Evolutionary conservation across 164 flowering plant species (phyloP).

Genomic region (Chloranthus sessilifolius): DNA sequence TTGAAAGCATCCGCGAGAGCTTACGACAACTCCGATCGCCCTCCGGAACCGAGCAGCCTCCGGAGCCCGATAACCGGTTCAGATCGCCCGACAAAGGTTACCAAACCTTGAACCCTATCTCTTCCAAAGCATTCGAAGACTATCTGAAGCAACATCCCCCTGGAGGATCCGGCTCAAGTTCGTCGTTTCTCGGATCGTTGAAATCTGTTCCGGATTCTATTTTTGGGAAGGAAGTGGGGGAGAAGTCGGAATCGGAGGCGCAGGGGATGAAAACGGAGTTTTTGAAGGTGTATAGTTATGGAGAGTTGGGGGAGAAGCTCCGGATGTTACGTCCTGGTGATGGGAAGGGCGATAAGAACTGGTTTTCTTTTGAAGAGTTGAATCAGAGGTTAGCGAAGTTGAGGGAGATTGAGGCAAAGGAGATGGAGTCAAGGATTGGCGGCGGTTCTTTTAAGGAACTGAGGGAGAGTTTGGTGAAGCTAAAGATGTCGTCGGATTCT

Average conservation of each 20-base stretch:
- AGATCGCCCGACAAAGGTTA: not conserved
- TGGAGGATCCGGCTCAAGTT: not conserved
- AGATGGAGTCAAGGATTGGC: slow-evolving; percentile 16
- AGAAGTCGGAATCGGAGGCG: slow-evolving; percentile 13
- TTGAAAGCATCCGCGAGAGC: slow-evolving; percentile 34
- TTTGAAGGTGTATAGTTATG: slow-evolving; percentile 31
- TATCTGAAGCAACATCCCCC: slow-evolving; percentile 25
- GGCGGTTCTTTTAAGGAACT: slow-evolving; percentile 27
- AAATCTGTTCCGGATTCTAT: slow-evolving; percentile 20
- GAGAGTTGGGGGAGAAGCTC: slow-evolving; percentile 63
- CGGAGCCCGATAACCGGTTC: slow-evolving; percentile 9
- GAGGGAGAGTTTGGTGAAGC: slow-evolving; percentile 32
- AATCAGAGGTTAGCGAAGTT: slow-evolving; percentile 61
- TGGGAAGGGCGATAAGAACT: slow-evolving; percentile 17
- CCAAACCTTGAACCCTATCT: slow-evolving; percentile 9
- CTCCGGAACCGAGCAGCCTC: too few species aligned
- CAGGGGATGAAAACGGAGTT: slow-evolving; percentile 29
- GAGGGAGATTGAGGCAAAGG: slow-evolving; percentile 57
- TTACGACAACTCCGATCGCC: slow-evolving; percentile 20
- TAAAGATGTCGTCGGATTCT: slow-evolving; percentile 19
- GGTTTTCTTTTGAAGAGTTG: slow-evolving; percentile 68
- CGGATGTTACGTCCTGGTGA: slow-evolving; percentile 40
- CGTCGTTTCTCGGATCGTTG: slow-evolving; percentile 18
- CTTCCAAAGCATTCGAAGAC: slow-evolving; percentile 19
- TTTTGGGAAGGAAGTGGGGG: slow-evolving; percentile 30